Percentiles rank a stretch among this genome's conserved stretches.
Conservation (phyloP, 2,329 filamentous ascomycete genomes). For the Tolypocladium inflatum region DNA sequence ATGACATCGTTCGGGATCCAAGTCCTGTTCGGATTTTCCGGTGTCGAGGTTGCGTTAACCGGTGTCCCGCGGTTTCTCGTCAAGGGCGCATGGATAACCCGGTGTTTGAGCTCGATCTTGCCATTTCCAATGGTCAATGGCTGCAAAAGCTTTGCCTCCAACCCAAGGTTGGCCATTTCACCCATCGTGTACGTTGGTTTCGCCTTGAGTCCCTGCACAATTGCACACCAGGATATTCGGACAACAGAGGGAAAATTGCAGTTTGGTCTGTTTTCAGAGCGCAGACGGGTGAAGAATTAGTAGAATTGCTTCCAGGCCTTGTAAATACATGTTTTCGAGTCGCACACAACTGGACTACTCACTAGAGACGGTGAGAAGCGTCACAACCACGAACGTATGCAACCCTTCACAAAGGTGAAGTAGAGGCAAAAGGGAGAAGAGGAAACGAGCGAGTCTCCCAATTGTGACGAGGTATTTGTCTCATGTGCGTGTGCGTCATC, state of each 20-base stretch:
- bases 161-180: background rate
- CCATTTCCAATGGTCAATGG: conserved; percentile 28
- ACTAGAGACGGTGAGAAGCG: background rate
- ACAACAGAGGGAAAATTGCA: background rate
- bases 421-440: background rate
- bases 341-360: background rate
- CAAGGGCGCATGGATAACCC: conserved; percentile 43
- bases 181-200: background rate
- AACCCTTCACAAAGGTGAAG: background rate
- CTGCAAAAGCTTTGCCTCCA: conserved; percentile 18
- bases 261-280: background rate
- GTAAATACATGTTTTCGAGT: background rate
- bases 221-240: background rate
- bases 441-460: background rate
- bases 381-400: background rate
- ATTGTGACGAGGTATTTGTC: background rate
- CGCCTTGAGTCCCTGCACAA: background rate
- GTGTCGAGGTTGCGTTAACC: conserved; percentile 26
- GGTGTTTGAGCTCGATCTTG: conserved; percentile 37
- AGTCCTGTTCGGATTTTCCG: conserved; percentile 35
- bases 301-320: background rate
- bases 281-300: background rate
- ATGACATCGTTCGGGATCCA: conserved; percentile 36
- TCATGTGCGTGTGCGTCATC: background rate
- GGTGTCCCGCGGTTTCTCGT: conserved; percentile 44